Conservation (phyloP, 768 basidiomycete species). For the Psilocybe cubensis region DNA sequence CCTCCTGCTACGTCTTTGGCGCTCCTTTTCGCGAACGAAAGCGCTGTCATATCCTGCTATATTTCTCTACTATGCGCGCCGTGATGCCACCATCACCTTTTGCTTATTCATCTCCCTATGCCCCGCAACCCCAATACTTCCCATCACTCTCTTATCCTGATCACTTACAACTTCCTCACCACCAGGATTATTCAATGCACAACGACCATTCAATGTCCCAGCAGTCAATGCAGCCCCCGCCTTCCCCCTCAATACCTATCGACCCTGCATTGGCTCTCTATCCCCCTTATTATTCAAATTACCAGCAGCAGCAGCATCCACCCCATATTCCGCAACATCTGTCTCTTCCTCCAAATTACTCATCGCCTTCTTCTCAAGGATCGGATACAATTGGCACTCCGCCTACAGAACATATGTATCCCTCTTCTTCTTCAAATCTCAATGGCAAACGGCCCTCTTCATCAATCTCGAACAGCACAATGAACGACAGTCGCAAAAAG, state of each 20-base stretch:
- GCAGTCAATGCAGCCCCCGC: conserved; percentile 55
- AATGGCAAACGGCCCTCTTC: conserved; percentile 75
- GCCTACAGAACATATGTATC: conserved; percentile 63
- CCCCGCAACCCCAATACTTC: conserved; percentile 31
- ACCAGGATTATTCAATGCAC: conserved; percentile 37
- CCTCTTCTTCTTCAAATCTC: conserved; percentile 48
- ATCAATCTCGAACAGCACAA: conserved; percentile 40
- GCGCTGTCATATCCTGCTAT: conserved; percentile 2
- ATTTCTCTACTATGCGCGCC: conserved; percentile 18
- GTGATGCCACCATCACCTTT: conserved; percentile 35
- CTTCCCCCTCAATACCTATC: conserved; percentile 65
- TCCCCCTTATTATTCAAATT: conserved; percentile 64
- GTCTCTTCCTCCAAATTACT: conserved; percentile 59
- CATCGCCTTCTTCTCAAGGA: conserved; percentile 80
- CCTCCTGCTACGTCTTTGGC: conserved; percentile 9
- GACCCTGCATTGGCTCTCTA: conserved; percentile 76
- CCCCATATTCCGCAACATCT: conserved; percentile 58
- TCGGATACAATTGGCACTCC: conserved; percentile 80
- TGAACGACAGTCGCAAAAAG: conserved; percentile 58
- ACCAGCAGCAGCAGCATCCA: conserved; percentile 48
- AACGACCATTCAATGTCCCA: conserved; percentile 41
- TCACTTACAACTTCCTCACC: conserved; percentile 28
- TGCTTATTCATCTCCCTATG: conserved; percentile 40
- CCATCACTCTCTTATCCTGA: conserved; percentile 29
- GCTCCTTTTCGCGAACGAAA: conserved; percentile 1